Evolutionary conservation across 495 filamentous ascomycete species (phyloP).

Genomic region (Podospora comata): DNA sequence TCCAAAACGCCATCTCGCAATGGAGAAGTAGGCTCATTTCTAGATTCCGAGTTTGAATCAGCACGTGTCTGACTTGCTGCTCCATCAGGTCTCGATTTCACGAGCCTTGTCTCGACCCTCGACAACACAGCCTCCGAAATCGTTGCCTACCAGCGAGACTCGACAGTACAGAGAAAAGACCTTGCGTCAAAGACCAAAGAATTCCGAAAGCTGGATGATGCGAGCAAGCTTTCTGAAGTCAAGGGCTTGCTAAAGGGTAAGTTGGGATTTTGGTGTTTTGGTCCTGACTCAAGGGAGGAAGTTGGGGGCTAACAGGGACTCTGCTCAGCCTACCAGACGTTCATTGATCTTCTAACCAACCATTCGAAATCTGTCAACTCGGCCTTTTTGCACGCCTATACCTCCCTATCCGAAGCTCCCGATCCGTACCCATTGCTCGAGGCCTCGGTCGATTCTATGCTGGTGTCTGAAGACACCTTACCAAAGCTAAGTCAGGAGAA

Average conservation of each 20-base stretch:
- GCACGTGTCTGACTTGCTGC: constrained; percentile 11
- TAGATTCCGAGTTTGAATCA: constrained; percentile 7
- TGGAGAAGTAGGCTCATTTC: constrained; percentile 74
- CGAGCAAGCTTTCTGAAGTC: constrained; percentile 79
- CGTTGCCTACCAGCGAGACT: constrained; percentile 84
- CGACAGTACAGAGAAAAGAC: constrained; percentile 91
- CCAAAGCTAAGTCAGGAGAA: constrained; percentile 86
- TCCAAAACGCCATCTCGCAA: constrained; percentile 89
- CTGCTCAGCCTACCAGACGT: constrained; percentile 80
- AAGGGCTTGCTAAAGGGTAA: constrained; percentile 85
- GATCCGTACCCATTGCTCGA: constrained; percentile 96
- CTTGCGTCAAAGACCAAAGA: constrained; percentile 98
- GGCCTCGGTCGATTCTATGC: constrained; percentile 89
- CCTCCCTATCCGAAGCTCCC: constrained; percentile 87
- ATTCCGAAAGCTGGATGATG: constrained; percentile 91
- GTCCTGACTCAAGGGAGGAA: background rate
- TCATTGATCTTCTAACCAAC: constrained; percentile 93
- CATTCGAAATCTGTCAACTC: constrained; percentile 89
- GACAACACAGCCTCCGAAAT: constrained; percentile 92
- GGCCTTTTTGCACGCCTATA: constrained; percentile 88
- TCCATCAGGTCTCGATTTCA: constrained; percentile 76
- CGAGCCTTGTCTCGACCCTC: constrained; percentile 78
- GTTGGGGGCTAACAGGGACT: constrained; percentile 13
- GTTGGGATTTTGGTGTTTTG: background rate
- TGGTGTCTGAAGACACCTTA: constrained; percentile 83